Base-by-base conservation (phyloP, 495 filamentous ascomycete species). In the Hypomontagnella monticulosa region DNA sequence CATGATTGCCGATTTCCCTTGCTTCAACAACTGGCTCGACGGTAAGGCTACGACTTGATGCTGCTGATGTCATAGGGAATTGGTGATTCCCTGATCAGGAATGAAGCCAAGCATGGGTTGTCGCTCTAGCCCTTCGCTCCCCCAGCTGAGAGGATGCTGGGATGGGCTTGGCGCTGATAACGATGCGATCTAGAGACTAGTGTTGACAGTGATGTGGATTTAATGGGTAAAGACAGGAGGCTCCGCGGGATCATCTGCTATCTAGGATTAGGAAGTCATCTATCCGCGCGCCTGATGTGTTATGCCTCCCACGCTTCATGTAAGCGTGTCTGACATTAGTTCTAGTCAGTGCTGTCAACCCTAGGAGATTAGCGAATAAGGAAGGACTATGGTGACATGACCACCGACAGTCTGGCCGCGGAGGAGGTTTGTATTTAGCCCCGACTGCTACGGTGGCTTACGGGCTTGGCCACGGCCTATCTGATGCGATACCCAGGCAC, bases 151-250 rank as follows among this genome's bases (percentile, higher is more conserved):
- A 32, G 20, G n/a, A 37, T 51, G 38, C 48, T 59, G 16, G 27
- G 30, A 54, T 56, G 19, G 42, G 44, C 65, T 68, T 68, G 65
- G 65, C 59, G 34, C 20, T 27, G 65, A 68, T 63, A 59, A 56
- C 43, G 36, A 50, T 11, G 42, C 7, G 43, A 48, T 61, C 55
- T 56, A n/a, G n/a, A n/a, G n/a, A n/a, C n/a, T n/a, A 47, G 30
- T 7, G 18, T 30, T 14, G 48, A 20, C 50, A 10, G 27, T 34
- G 36, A 58, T 42, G 42, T 55, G 38, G 43, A 44, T 40, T 20
- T 2, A 19, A 50, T 38, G 30, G 33, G 34, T 48, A 63, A 34
- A 41, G n/a, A 50, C n/a, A n/a, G n/a, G 18, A 51, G 44, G 14
- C 36, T 23, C 44, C 30, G 46, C 11, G 37, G 38, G 51, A 38